phyloP scores from a whole-genome alignment of 75 land plant genomes.

The Ceratopteris richardii region DNA sequence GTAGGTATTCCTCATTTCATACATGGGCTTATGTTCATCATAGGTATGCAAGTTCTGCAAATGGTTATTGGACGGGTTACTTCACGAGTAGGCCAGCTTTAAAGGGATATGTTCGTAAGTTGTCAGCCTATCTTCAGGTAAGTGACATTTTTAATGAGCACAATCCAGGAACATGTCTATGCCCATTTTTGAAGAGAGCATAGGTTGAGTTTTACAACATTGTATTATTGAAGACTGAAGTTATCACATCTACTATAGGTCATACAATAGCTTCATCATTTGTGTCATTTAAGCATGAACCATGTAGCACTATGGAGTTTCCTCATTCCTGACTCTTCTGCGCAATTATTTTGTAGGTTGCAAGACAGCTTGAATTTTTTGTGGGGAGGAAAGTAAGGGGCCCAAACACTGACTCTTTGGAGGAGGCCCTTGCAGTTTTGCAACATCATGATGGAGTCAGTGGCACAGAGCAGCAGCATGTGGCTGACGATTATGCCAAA shows the following conservation, averaged over 20 bases:
- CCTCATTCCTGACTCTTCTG: no score
- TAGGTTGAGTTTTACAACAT: no score
- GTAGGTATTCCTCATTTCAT: no score
- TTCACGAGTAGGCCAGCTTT: constrained; percentile 41
- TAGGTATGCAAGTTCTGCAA: constrained; percentile 41
- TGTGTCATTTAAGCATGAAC: not conserved
- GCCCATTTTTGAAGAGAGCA: no score
- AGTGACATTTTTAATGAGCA: constrained; percentile 8
- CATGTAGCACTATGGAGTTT: not conserved
- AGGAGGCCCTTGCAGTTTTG: constrained; percentile 32
- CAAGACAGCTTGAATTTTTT: constrained; percentile 32
- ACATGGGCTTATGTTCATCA: no score
- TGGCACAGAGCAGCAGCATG: constrained; percentile 42
- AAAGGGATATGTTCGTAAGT: constrained; percentile 48
- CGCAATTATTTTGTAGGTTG: constrained; percentile 11
- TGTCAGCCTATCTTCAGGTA: constrained; percentile 38
- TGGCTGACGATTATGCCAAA: constrained; percentile 33
- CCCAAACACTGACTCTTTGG: constrained; percentile 28
- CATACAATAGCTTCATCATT: not conserved
- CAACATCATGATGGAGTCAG: constrained; percentile 44
- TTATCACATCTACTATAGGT: not conserved
- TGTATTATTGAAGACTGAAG: no score
- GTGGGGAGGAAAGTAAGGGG: constrained; percentile 19
- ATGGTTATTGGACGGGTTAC: constrained; percentile 54
- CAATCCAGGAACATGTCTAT: not conserved